These are phyloP conservation scores for Debaryomycetaceae sp. DNA, from an alignment of 1,139 yeast genomes.

Conservation along the genomic window DNA sequence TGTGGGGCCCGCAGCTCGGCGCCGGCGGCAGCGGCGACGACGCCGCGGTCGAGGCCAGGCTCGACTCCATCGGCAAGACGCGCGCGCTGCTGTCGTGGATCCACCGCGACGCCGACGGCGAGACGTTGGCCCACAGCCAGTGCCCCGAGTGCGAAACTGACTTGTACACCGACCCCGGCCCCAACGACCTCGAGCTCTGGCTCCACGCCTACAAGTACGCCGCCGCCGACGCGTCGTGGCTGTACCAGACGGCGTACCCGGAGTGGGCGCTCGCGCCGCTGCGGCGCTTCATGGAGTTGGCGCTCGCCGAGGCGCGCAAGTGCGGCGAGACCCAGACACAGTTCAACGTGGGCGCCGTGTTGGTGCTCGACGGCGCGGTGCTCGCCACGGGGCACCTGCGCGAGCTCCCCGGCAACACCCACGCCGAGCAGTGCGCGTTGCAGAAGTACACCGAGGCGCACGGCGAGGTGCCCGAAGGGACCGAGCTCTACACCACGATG, in stretches of 20 bases:
- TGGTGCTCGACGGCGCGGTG: slow-evolving; percentile 63
- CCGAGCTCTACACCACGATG: slow-evolving; percentile 91
- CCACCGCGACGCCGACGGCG: slow-evolving; percentile 57
- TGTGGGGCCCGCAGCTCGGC: slow-evolving; percentile 71
- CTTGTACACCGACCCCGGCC: slow-evolving; percentile 82
- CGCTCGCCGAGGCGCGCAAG: slow-evolving; percentile 71
- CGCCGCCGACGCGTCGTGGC: slow-evolving; percentile 56
- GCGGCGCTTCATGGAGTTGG: slow-evolving; percentile 53
- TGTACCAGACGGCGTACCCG: slow-evolving; percentile 75
- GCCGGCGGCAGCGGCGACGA: slow-evolving; percentile 47
- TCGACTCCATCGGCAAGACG: slow-evolving; percentile 68
- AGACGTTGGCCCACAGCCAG: slow-evolving; percentile 47
- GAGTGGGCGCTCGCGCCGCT: slow-evolving; percentile 77
- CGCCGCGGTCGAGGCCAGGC: slow-evolving; percentile 37
- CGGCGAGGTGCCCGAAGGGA: slow-evolving; percentile 65
- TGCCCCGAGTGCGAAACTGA: slow-evolving; percentile 73
- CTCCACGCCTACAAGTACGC: slow-evolving; percentile 81
- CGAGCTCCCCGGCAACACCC: slow-evolving; percentile 93
- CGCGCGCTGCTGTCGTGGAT: slow-evolving; percentile 67
- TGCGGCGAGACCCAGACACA: slow-evolving; percentile 85
- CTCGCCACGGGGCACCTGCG: slow-evolving; percentile 83
- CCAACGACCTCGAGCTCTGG: slow-evolving; percentile 82
- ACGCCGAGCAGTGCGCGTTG: slow-evolving; percentile 94
- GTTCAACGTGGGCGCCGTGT: slow-evolving; percentile 88
- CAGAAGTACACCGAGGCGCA: slow-evolving; percentile 51